phyloP scores from a whole-genome alignment of 306 rosid species.

The Herpetospermum pedunculosum region DNA sequence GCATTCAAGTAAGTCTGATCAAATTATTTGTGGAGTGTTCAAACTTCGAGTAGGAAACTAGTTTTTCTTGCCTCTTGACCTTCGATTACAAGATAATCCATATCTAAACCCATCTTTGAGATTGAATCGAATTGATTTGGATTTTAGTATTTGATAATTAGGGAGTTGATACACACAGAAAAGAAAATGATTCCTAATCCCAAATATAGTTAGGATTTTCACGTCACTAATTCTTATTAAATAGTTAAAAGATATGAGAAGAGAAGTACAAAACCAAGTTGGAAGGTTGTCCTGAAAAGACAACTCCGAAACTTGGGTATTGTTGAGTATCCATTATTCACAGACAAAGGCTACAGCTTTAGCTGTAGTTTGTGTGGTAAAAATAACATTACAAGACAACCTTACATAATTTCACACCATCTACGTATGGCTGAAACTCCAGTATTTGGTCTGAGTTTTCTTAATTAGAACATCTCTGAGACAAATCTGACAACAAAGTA shows the following conservation, averaged over 20 bases:
- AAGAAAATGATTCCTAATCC: too few relatives aligned
- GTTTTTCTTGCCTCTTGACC: too few relatives aligned
- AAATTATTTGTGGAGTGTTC: too few relatives aligned
- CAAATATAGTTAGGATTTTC: too few relatives aligned
- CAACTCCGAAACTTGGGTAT: not conserved
- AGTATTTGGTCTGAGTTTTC: not conserved
- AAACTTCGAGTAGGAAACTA: too few relatives aligned
- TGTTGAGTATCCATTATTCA: not conserved
- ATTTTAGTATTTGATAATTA: too few relatives aligned
- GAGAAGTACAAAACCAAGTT: not conserved
- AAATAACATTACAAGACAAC: not conserved
- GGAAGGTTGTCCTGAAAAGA: not conserved
- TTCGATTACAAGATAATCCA: too few relatives aligned
- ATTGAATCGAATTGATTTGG: too few relatives aligned
- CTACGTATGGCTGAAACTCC: not conserved
- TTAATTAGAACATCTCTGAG: not conserved
- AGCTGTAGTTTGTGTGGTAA: not conserved
- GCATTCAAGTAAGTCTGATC: too few relatives aligned
- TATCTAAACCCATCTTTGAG: too few relatives aligned
- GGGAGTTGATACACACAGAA: too few relatives aligned
- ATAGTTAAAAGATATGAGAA: not conserved
- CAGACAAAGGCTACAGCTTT: not conserved
- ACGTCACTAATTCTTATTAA: too few relatives aligned
- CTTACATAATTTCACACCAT: not conserved
- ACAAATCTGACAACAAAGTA: conserved; percentile 1